Base-by-base conservation (phyloP, 768 basidiomycete genomes). In the Boletellus sp. region DNA sequence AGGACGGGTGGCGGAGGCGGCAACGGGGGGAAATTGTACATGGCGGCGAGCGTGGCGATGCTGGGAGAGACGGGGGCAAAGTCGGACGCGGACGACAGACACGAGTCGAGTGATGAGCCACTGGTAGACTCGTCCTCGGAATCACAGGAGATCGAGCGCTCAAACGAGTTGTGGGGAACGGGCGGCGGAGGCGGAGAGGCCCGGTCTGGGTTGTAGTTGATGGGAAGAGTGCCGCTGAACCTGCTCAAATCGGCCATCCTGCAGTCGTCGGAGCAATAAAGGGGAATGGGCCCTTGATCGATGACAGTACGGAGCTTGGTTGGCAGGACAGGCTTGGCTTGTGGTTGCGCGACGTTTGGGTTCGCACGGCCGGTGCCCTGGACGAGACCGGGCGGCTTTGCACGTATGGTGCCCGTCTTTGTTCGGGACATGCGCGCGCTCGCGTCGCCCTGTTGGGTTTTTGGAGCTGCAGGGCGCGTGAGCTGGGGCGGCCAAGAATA, bases 221-320 rank as follows among this genome's bases (percentile, higher is more conserved):
- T 71, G 46, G 73, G 73, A 41, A 77, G 68, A 44, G 64, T 69
- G 32, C 70, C 70, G 34, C 71, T 64, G 23, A 59, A 60, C 58
- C 65, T 65, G 59, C 73, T 71, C 57, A 83, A 63, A 65, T 91
- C 89, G 35, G 70, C 70, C 36, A 83, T 65, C 52, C 79, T 75
- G 63, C 89, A 92, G 60, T 84, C 78, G 54, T 88, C 85, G 1
- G 88, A 90, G 69, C 89, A 92, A 71, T 92, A 91, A 51, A 91
- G 77, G 17, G 88, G 88, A 1, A 79, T 81, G n/a, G 87, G 88
- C 1, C 75, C 75, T 65, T 87, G 87, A 71, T 89, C 87, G 70
- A 90, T 90, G 70, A 89, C 74, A 11, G 81, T 81, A 40, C 81
- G 81, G 37, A 78, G 74, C 62, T 80, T 79, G 38, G 72, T 51